Base-by-base conservation (phyloP, 495 filamentous ascomycete genomes). In the Daldinia bambusicola region DNA sequence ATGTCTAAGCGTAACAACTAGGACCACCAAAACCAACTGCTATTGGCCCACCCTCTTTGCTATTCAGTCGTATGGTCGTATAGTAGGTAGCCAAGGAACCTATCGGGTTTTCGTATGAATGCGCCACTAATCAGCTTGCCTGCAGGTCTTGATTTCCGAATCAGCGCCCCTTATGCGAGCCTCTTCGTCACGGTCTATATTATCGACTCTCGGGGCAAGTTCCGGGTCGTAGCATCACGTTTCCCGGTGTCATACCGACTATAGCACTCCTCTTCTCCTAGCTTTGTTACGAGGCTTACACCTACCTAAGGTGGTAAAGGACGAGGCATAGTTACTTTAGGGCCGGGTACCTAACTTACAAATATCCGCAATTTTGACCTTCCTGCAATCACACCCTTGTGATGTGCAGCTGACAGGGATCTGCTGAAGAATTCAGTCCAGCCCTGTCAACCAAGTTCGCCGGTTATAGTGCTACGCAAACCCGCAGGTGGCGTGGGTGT, bases 351-450 rank as follows among this genome's bases (percentile, higher is more conserved):
- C 32, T 65, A 36, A 30, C 20, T 55, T 72, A 65, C 65, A 62
- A 65, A 37, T 48, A 20, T 30, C 51, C 51, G 43, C 56, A 52
- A 18, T 60, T 59, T 71, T 55, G 61, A 50, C 40, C 26, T 20
- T 18, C 43, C 41, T 66, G 65, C 57, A 66, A 65, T 61, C 61
- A 56, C 50, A 56, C 22, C 51, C 13, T 61, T 32, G 45, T 50
- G 20, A 10, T 65, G 50, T 40, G 45, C 57, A 36, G 63, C 61
- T 48, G 48, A 31, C 50, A 57, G 53, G 55, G 51, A 63, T 57
- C 64, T 61, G 55, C 61, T 72, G 36, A 63, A 69, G 70, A 69
- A 69, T 31, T 53, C 36, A 32, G 41, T 34, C 63, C 52, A 63
- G 67, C 67, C 61, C 69, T 67, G 36, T 37, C 53, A 60, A 45